Evolutionary conservation across 2,329 filamentous ascomycete species (phyloP).

Genomic region (Aspergillus sclerotialis): DNA sequence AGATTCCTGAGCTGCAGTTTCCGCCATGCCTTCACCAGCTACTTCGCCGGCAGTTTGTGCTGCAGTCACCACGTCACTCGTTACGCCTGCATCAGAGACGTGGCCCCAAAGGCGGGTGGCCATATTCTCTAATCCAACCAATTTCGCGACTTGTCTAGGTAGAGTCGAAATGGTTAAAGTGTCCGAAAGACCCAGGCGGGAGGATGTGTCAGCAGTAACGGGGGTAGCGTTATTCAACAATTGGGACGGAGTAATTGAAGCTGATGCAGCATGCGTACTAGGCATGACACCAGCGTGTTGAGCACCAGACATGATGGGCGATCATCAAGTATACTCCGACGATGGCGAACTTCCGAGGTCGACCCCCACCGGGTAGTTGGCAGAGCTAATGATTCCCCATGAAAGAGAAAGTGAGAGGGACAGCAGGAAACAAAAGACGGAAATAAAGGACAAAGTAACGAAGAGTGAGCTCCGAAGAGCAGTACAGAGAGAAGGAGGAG

Average conservation of each 20-base stretch:
- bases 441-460: too few species aligned
- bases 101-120: conserved; percentile 17
- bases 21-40: conserved; percentile 24
- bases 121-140: conserved; percentile 21
- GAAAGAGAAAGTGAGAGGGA: conserved; percentile 5
- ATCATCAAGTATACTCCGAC: background rate
- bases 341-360: conserved; percentile 5
- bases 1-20: conserved; percentile 26
- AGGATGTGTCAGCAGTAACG: conserved; percentile 13
- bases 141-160: conserved; percentile 24
- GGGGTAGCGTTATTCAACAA: conserved; percentile 16
- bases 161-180: conserved; percentile 31
- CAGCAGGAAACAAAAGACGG: background rate
- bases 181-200: conserved; percentile 26
- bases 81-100: conserved; percentile 14
- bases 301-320: conserved; percentile 18
- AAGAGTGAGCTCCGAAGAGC: too few species aligned
- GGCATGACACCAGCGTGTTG: conserved; percentile 12
- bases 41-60: conserved; percentile 30
- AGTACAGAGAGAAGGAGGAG: conserved; percentile 2
- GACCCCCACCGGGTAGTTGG: conserved; percentile 7
- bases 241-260: conserved; percentile 11
- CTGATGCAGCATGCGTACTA: conserved; percentile 12
- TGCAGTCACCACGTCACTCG: conserved; percentile 35
- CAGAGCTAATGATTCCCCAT: conserved; percentile 3